Base-by-base conservation (phyloP, 345 rosid genomes). In the Corymbia maculata region DNA sequence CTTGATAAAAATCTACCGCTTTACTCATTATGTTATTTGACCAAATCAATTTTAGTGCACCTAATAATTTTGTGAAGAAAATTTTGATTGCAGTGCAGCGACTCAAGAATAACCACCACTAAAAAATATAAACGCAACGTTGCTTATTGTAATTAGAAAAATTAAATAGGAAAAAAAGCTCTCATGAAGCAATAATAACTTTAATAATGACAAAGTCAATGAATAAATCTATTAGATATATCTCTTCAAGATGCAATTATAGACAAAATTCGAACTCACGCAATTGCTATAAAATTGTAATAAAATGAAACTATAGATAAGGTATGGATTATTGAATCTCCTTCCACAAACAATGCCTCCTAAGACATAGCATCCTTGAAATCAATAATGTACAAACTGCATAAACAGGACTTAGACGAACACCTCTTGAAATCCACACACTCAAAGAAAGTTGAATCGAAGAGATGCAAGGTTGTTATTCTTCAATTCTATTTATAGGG, bases 361-460 rank as follows among this genome's bases (percentile, higher is more conserved):
- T 2, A 4, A 9, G 22, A 55, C 1, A 55, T 12, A 1, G 24
- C 28, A 55, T 4, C 2, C 13, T 22, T 3, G 1, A 55, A 55
- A 5, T 2, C 28, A 0, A 21, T 22, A 8, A 1, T 22, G 9
- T 55, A 8, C 21, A 10, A 26, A 55, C 13, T 55, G 21, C 8
- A 22, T 5, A 55, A 0, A 22, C 21, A 55, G 2, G 24, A 55
- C 24, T 22, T 28, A 55, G 24, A 55, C 24, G 12, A 55, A 55
- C 0, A 55, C 0, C 9, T 22, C 2, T 55, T 0, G 0, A 55
- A 55, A 55, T 5, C 12, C 2, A 4, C 28, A 1, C 28, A 0
- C 26, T 8, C 9, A 28, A 1, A 8, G 22, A 55, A 55, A 55
- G 9, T 22, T 22, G 12, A 21, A 55, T 26, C 21, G 2, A 55